Evolutionary conservation across 208 protist genomes (phyloP), one percentile per base, ranked within the genome.

Genomic region (Wallacemonas rigidus): DNA sequence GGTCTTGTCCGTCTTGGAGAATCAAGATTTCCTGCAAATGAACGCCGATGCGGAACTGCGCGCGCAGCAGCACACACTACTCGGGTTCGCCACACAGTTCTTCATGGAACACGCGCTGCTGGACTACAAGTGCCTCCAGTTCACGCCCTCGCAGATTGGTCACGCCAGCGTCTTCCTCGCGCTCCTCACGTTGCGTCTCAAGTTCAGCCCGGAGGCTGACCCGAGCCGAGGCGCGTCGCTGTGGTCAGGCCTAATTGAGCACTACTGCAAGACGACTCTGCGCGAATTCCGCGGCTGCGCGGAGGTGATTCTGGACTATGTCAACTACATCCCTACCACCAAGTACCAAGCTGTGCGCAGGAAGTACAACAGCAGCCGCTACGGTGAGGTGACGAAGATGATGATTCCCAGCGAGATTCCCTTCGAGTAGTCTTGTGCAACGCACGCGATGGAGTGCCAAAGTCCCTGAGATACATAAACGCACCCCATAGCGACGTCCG

Each of bases 101-200:
- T 93, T 95, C 76, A 71, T 94, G 64, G 92, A 97, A 65, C 90
- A 94, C 72, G 84, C 87, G 8, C 67, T 94, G 63, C 81, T 95
- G 26, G 90, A 97, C 70, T 94, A 94, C 87, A 90, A 95, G 70
- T 88, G 94, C 57, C 79, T 98, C 38, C 86, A 98, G 72, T 98
- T 96, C 75, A 83, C 85, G 1, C 97, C 98, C 38, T 98, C 97
- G 39, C 84, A 97, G 76, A 87, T 98, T 36, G 95, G 93, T 11
- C 94, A 97, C 58, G 85, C 95, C 36, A 77, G 94, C 2, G 82
- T 98, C 3, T 98, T 97, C 71, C 77, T 99, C 9, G 93, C 97
- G 11, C 64, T 90, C 45, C 57, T 84, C 38, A 94, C 82, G 47
- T 65, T 93, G 63, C 83, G 81, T 17, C 77, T 82, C 51, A 89